Evolutionary conservation across 768 basidiomycete genomes (phyloP).

Genomic region (Tulasnella sp.): DNA sequence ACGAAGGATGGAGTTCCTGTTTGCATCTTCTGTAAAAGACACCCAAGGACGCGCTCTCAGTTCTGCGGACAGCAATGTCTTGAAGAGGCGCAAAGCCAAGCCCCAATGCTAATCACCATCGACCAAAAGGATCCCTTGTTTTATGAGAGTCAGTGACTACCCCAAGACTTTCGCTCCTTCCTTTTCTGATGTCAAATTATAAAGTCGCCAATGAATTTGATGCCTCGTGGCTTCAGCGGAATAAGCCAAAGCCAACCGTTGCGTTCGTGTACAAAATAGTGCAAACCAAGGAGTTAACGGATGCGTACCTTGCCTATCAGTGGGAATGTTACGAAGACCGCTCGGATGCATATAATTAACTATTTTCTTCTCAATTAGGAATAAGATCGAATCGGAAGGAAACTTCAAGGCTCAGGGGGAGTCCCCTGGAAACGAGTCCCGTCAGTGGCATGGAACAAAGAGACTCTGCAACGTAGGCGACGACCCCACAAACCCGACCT

Average conservation of each 20-base stretch:
- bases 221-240: background rate
- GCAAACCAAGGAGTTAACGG: background rate
- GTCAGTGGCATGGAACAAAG: slow-evolving; percentile 19
- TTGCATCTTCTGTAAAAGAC: slow-evolving; percentile 20
- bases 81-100: background rate
- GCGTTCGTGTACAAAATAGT: slow-evolving; percentile 15
- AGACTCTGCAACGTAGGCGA: slow-evolving; percentile 16
- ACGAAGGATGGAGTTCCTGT: background rate
- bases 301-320: background rate
- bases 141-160: background rate
- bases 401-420: background rate
- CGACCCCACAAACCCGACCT: background rate
- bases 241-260: background rate
- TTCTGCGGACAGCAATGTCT: slow-evolving; percentile 14
- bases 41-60: slow-evolving; percentile 7
- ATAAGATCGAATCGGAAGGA: slow-evolving; percentile 16
- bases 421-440: background rate
- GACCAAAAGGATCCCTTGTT: slow-evolving; percentile 18
- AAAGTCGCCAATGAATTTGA: background rate
- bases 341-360: background rate
- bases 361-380: background rate
- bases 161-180: background rate
- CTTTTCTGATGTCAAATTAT: background rate
- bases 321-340: background rate
- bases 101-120: slow-evolving; percentile 2